phyloP scores from a whole-genome alignment of 2,329 filamentous ascomycete genomes.

The Colletotrichum sp. region DNA sequence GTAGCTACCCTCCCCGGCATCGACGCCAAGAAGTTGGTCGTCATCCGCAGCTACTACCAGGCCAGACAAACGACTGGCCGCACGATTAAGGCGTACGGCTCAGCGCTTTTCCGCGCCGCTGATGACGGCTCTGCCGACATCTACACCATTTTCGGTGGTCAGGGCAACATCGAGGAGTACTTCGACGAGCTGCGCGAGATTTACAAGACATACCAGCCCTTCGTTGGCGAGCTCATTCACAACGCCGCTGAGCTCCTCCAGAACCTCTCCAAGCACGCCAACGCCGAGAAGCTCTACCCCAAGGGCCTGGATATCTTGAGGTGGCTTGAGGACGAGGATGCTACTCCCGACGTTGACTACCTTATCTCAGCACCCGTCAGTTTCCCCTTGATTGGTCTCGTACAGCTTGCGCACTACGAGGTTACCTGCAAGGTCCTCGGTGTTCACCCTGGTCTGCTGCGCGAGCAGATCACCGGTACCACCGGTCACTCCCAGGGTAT shows the following conservation, averaged over 20 bases:
- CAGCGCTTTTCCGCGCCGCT: constrained; percentile 87
- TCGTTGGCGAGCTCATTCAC: constrained; percentile 84
- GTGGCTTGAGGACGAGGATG: constrained; percentile 89
- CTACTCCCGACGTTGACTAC: constrained; percentile 93
- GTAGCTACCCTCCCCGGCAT: constrained; percentile 88
- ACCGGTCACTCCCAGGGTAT: constrained; percentile 98
- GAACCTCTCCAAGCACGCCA: constrained; percentile 79
- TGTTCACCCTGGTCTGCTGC: constrained; percentile 85
- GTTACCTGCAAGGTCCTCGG: constrained; percentile 93
- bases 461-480: constrained; percentile 83
- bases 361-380: constrained; percentile 94
- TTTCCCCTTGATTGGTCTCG: constrained; percentile 92
- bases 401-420: constrained; percentile 94
- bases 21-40: constrained; percentile 87
- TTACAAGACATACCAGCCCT: constrained; percentile 88
- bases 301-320: constrained; percentile 96
- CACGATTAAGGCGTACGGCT: constrained; percentile 90
- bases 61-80: constrained; percentile 84
- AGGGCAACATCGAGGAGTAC: constrained; percentile 99
- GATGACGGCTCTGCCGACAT: constrained; percentile 83
- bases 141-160: constrained; percentile 94
- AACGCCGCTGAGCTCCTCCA: constrained; percentile 88
- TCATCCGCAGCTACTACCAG: constrained; percentile 90
- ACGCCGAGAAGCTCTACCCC: constrained; percentile 92
- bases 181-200: constrained; percentile 96